Evolutionary conservation across 2,329 filamentous ascomycete genomes (phyloP).

Genomic region (Venturiaceae sp.): DNA sequence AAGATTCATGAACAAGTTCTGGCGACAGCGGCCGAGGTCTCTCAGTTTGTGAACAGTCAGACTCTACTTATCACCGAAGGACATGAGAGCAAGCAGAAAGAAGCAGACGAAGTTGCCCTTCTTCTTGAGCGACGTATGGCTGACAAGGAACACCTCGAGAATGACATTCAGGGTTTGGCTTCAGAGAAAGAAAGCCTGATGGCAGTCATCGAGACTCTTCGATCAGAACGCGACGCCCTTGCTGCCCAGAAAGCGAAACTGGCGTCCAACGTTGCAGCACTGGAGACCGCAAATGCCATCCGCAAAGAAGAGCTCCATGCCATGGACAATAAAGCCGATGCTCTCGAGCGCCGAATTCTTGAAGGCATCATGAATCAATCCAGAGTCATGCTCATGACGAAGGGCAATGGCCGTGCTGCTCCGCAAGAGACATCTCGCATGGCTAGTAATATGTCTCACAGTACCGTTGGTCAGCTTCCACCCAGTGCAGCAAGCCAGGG

Average conservation of each 20-base stretch:
- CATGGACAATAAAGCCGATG: slow-evolving; percentile 84
- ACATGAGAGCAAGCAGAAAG: slow-evolving; percentile 67
- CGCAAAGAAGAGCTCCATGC: slow-evolving; percentile 82
- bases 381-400: slow-evolving; percentile 73
- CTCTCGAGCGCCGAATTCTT: slow-evolving; percentile 81
- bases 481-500: slow-evolving; percentile 19
- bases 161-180: slow-evolving; percentile 34
- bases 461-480: slow-evolving; percentile 17
- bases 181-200: slow-evolving; percentile 35
- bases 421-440: slow-evolving; percentile 20
- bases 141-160: slow-evolving; percentile 50
- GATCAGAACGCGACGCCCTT: slow-evolving; percentile 65
- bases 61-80: slow-evolving; percentile 66
- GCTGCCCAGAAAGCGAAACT: slow-evolving; percentile 69
- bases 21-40: slow-evolving; percentile 73
- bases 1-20: slow-evolving; percentile 83
- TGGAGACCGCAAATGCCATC: slow-evolving; percentile 82
- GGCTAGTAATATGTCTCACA: slow-evolving; percentile 23
- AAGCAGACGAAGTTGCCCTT: slow-evolving; percentile 68
- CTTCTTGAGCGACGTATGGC: slow-evolving; percentile 67
- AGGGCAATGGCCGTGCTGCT: slow-evolving; percentile 25
- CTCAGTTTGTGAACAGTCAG: slow-evolving; percentile 69
- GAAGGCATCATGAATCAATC: slow-evolving; percentile 97
- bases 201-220: slow-evolving; percentile 47
- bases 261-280: slow-evolving; percentile 75